These are phyloP conservation scores for Phaeotremella skinneri DNA, from an alignment of 768 basidiomycete species.

Conservation along the genomic window DNA sequence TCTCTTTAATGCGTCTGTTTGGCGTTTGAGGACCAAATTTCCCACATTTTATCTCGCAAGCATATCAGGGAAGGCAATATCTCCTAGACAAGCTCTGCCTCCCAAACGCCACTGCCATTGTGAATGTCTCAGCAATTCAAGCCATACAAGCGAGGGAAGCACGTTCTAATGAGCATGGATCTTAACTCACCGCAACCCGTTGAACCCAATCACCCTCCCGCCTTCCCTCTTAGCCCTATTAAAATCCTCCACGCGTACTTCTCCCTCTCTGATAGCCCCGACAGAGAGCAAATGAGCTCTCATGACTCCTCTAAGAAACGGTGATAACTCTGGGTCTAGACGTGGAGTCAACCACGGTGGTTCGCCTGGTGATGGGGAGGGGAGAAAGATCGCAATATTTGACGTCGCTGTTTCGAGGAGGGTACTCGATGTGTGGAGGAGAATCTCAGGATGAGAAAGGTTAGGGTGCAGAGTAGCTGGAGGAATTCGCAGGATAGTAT, in stretches of 20 bases:
- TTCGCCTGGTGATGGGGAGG: conserved; percentile 4
- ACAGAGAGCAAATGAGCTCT: conserved; percentile 29
- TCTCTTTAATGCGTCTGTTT: too few species aligned
- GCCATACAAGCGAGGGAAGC: neutral
- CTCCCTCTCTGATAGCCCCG: conserved; percentile 29
- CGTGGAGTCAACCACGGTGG: conserved; percentile 33
- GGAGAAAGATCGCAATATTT: conserved; percentile 42
- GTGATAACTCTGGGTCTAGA: conserved; percentile 2
- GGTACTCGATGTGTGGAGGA: conserved; percentile 28
- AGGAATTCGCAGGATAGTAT: too few species aligned
- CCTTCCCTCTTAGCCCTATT: conserved; percentile 14
- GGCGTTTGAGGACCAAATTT: too few species aligned
- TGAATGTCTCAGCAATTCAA: conserved; percentile 3
- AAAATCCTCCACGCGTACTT: conserved; percentile 32
- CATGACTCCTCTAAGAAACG: conserved; percentile 40
- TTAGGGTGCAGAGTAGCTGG: neutral
- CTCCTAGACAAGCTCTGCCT: conserved; percentile 27
- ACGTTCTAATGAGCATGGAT: neutral
- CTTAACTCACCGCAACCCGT: conserved; percentile 37
- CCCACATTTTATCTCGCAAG: neutral
- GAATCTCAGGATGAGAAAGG: conserved; percentile 28
- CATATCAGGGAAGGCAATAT: neutral
- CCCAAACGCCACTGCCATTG: conserved; percentile 29
- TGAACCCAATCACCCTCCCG: conserved; percentile 39
- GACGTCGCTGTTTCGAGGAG: conserved; percentile 42